Percentiles rank a stretch among this genome's conserved stretches.
Evolutionary conservation across 768 basidiomycete species (phyloP).

Genomic region (Phylloporus sp.): DNA sequence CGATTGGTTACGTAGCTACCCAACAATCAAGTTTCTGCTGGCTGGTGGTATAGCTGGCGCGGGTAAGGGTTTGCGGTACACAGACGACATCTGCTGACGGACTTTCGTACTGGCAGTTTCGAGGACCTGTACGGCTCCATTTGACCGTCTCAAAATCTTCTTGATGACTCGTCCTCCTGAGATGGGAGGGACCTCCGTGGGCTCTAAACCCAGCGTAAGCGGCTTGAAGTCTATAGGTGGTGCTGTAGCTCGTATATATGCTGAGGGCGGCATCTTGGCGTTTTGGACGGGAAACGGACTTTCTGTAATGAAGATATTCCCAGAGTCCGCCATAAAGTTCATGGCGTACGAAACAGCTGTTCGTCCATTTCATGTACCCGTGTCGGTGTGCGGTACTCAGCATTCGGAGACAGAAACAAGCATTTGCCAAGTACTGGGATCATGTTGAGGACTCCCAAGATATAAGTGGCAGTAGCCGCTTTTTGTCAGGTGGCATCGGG

Average conservation of each 20-base stretch:
- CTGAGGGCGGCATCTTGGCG: constrained; percentile 81
- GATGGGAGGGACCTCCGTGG: constrained; percentile 49
- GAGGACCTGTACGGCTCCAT: constrained; percentile 93
- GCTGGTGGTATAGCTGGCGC: constrained; percentile 95
- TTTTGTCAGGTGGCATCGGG: constrained; percentile 92
- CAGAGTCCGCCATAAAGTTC: constrained; percentile 99
- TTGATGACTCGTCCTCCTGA: constrained; percentile 86
- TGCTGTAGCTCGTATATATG: constrained; percentile 78
- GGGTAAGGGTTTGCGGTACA: constrained; percentile 44
- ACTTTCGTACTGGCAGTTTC: constrained; percentile 57
- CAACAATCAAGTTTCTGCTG: constrained; percentile 82
- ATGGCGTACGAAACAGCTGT: constrained; percentile 91
- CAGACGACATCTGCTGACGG: constrained; percentile 2
- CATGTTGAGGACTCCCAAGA: constrained; percentile 82
- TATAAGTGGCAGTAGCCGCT: constrained; percentile 88
- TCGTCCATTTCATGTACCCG: constrained; percentile 31
- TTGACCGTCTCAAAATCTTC: constrained; percentile 94
- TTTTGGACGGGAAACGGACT: constrained; percentile 99
- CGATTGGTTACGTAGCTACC: constrained; percentile 57
- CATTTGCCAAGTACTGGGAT: constrained; percentile 91
- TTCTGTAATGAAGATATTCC: constrained; percentile 93
- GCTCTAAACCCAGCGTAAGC: constrained; percentile 40
- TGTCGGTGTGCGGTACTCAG: constrained; percentile 15
- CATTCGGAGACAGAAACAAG: constrained; percentile 65
- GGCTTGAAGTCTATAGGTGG: constrained; percentile 61